Conservation (phyloP, 1,284 basidiomycete genomes). For the Fomitopsis betulina region DNA sequence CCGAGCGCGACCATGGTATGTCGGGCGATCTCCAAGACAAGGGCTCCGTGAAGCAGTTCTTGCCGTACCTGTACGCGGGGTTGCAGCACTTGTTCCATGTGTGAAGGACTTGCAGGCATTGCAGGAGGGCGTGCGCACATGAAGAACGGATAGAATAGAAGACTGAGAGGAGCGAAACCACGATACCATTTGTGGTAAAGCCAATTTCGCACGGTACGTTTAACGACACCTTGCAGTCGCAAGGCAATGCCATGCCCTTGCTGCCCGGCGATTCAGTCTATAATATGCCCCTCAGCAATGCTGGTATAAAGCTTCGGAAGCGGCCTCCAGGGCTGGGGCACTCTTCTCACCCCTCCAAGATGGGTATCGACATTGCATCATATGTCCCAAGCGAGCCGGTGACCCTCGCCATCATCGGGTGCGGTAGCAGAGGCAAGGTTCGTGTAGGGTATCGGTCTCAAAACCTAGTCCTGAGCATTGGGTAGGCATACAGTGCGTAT, state of each 20-base stretch:
- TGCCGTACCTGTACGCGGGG: constrained; percentile 91
- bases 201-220: too few species aligned
- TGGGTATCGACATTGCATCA: constrained; percentile 21
- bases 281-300: background rate
- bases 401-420: constrained; percentile 60
- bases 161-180: too few species aligned
- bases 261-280: background rate
- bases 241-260: too few species aligned
- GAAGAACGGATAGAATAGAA: too few species aligned
- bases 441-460: constrained; percentile 4
- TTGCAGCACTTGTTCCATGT: constrained; percentile 95
- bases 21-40: constrained; percentile 97
- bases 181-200: too few species aligned
- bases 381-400: constrained; percentile 28
- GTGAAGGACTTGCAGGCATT: constrained; percentile 65
- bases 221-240: too few species aligned
- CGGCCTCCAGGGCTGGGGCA: background rate
- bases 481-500: constrained; percentile 66
- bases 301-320: background rate
- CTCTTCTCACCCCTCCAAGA: constrained; percentile 11
- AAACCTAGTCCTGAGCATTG: background rate
- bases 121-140: too few species aligned
- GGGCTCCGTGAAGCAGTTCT: constrained; percentile 86
- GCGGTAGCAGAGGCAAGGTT: constrained; percentile 77
- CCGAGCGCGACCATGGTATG: constrained; percentile 33